Evolutionary conservation across 106 monocot genomes (phyloP), one percentile per base, ranked within the genome.

Genomic region (Triglochin maritima): DNA sequence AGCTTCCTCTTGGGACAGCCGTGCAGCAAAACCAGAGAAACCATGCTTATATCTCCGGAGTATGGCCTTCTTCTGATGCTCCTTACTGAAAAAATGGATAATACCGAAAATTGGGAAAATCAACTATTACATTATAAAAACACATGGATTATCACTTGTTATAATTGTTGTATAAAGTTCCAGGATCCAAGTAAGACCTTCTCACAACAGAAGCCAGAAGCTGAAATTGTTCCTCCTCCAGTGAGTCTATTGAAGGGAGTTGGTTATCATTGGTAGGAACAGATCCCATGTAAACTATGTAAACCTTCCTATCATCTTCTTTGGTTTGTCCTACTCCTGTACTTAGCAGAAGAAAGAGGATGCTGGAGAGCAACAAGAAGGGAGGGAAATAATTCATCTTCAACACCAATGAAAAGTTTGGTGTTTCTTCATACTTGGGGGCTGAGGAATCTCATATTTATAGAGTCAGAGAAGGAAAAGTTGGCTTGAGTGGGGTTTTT

Each of bases 1-100:
- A 2, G 87, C 91, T 64, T 92, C 87, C 15, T 71, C 68, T 66
- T 76, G 52, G 0, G 85, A 58, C 43, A 92, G 43, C 57, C 73
- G 76, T 0, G 87, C 91, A 0, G 82, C 85, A 46, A 92, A 92
- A 6, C 91, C 91, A 2, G 87, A 85, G 78, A 92, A 92, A 0
- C 82, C 85, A 50, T 82, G 62, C 43, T 74, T 79, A 65, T 87
- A 92, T 9, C 78, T 73, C 13, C 72, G 73, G 4, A 87, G 6
- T 14, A 92, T 72, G 6, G 52, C 72, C 43, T 63, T 78, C 51
- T 84, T 76, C 69, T 49, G 64, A n/a, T 49, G 47, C 10, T 44
- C 48, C 48, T 65, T 47, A 14, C 64, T 65, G 64, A 60, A 60
- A 11, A 60, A 16, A 7, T 11, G 17, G 17, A n/a, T 16, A 2